phyloP scores from a whole-genome alignment of 805 yeast species.

The Lipomyces chichibuensis region DNA sequence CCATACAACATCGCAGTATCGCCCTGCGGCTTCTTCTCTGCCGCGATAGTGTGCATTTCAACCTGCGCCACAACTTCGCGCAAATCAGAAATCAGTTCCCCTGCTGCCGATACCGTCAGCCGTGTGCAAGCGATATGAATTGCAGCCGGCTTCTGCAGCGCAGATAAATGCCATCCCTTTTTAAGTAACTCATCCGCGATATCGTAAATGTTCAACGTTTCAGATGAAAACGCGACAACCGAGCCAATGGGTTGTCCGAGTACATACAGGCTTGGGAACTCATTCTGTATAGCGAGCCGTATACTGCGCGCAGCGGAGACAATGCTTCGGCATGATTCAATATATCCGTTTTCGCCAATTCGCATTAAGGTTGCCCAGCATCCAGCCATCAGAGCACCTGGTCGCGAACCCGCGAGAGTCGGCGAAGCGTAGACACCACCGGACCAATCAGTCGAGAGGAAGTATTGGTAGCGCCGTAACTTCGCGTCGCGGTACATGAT shows the following conservation, averaged over 20 bases:
- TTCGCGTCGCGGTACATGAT: slow-evolving; percentile 79
- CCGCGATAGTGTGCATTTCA: neutral
- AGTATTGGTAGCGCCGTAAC: slow-evolving; percentile 81
- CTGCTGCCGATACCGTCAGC: slow-evolving; percentile 65
- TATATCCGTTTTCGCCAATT: slow-evolving; percentile 85
- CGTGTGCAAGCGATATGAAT: slow-evolving; percentile 84
- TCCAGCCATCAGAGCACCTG: slow-evolving; percentile 96
- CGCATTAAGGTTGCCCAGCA: slow-evolving; percentile 93
- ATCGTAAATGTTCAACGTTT: slow-evolving; percentile 67
- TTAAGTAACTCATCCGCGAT: slow-evolving; percentile 69
- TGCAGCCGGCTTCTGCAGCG: slow-evolving; percentile 89
- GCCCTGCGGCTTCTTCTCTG: slow-evolving; percentile 37
- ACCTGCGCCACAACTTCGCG: slow-evolving; percentile 5
- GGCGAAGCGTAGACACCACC: slow-evolving; percentile 98
- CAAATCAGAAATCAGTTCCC: slow-evolving; percentile 56
- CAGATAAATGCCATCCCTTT: slow-evolving; percentile 83
- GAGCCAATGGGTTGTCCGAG: slow-evolving; percentile 86
- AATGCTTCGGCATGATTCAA: slow-evolving; percentile 64
- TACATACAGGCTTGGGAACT: slow-evolving; percentile 62
- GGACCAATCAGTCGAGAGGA: slow-evolving; percentile 78
- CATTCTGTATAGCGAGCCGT: slow-evolving; percentile 50
- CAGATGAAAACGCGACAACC: slow-evolving; percentile 76
- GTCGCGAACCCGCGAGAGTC: slow-evolving; percentile 93
- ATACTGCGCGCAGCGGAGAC: slow-evolving; percentile 65
- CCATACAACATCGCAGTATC: slow-evolving; percentile 90